Evolutionary conservation across 768 basidiomycete species (phyloP), one percentile per base, ranked within the genome.

Genomic region (Bullera alba): DNA sequence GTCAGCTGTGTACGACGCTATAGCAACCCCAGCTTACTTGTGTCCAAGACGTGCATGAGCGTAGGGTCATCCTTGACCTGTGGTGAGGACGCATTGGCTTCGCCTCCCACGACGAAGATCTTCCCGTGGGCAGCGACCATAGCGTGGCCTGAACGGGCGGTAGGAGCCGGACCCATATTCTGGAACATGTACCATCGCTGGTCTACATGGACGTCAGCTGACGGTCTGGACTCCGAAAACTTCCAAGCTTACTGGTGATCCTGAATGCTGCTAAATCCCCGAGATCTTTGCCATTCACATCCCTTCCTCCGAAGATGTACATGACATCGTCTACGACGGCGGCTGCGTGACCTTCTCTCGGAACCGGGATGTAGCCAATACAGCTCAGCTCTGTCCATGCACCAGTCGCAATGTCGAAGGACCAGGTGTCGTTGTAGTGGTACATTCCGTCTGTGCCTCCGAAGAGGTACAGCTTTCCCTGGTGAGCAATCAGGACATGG

Each of bases 101-200:
- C 95, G 16, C 95, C 95, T 35, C 95, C 95, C 15, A 99, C 79
- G 4, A 99, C 91, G 59, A 88, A 87, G 4, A 99, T 86, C 42
- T 83, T 80, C 26, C 87, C 89, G 27, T 61, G 62, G 67, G 86
- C 83, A 12, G 88, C 83, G 5, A 92, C 89, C 91, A 99, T 93
- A n/a, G 93, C 87, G 73, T 99, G 95, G 1, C 95, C 95, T 7
- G 89, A 92, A 43, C 95, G 80, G 2, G 89, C 87, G 34, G 79
- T 83, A 0, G 95, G 95, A 15, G 88, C 81, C 16, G 93, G 93
- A 0, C 95, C 95, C 95, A 99, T 99, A 68, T 96, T 95, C 73
- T 96, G 91, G 77, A 99, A 99, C 89, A 92, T 97, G 75, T 92
- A 99, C 95, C 95, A 99, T 61, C 95, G 80, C 66, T 90, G 87